phyloP scores from a whole-genome alignment of 805 yeast species.

The Hanseniaspora mollemarum region DNA sequence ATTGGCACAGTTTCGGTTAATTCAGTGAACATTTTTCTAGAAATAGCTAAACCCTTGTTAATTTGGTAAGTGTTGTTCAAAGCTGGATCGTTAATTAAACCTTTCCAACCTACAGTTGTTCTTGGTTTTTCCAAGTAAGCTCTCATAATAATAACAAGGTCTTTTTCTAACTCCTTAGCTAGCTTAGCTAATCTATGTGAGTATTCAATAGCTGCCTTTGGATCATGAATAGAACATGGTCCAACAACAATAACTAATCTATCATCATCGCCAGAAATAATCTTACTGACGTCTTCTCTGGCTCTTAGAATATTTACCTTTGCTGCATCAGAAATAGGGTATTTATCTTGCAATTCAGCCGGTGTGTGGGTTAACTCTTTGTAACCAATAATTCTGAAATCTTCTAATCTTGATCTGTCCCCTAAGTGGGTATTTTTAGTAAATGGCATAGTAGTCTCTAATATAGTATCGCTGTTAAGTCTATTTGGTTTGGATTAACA shows the following conservation, averaged over 20 bases:
- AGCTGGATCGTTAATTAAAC: slow-evolving; percentile 93
- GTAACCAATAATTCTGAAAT: slow-evolving; percentile 75
- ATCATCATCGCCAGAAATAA: slow-evolving; percentile 60
- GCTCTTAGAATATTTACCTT: slow-evolving; percentile 59
- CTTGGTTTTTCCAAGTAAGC: slow-evolving; percentile 97
- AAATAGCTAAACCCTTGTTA: slow-evolving; percentile 82
- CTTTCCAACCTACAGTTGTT: slow-evolving; percentile 99
- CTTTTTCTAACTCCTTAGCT: slow-evolving; percentile 54
- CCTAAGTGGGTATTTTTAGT: slow-evolving; percentile 74
- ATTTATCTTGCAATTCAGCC: slow-evolving; percentile 77
- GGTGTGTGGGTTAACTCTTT: slow-evolving; percentile 87
- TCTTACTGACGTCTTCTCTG: slow-evolving; percentile 47
- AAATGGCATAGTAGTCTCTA: slow-evolving; percentile 31
- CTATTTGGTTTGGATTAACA: too few relatives aligned
- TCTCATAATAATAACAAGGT: slow-evolving; percentile 83
- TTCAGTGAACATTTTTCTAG: slow-evolving; percentile 76
- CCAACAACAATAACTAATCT: slow-evolving; percentile 83
- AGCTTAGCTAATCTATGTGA: slow-evolving; percentile 51
- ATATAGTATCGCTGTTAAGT: too few relatives aligned
- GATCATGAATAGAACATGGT: slow-evolving; percentile 95
- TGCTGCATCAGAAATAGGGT: slow-evolving; percentile 51
- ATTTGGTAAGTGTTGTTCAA: slow-evolving; percentile 85
- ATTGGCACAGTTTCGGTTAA: slow-evolving; percentile 74
- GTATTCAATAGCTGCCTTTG: slow-evolving; percentile 83
- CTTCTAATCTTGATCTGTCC: slow-evolving; percentile 66